Percentiles rank a stretch among this genome's conserved stretches.
phyloP scores from a whole-genome alignment of 106 monocot species.

The Allium fistulosum region DNA sequence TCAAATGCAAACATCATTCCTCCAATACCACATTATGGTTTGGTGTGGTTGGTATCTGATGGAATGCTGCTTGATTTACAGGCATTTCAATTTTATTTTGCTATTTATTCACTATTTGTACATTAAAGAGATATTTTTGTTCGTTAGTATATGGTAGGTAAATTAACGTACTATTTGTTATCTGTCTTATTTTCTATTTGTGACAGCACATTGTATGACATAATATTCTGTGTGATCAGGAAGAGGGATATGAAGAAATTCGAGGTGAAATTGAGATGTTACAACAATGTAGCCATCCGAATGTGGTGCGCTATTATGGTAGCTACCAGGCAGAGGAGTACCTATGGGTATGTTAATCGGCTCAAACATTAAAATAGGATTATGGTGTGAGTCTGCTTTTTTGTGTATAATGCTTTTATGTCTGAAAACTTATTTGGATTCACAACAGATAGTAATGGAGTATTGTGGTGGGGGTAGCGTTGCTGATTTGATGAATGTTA shows the following conservation, averaged over 20 bases:
- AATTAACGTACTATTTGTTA: neutral
- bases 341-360: slow-evolving; percentile 62
- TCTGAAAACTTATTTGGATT: slow-evolving; percentile 3
- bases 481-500: slow-evolving; percentile 89
- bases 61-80: neutral
- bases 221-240: slow-evolving; percentile 40
- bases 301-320: slow-evolving; percentile 95
- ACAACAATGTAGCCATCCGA: slow-evolving; percentile 98
- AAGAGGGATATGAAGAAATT: slow-evolving; percentile 99
- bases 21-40: neutral
- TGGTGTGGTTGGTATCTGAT: neutral
- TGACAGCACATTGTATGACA: slow-evolving; percentile 1
- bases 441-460: slow-evolving; percentile 93
- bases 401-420: neutral
- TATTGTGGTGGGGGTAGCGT: slow-evolving; percentile 99
- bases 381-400: neutral
- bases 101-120: no score
- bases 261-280: slow-evolving; percentile 99
- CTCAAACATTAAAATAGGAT: neutral
- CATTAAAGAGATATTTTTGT: no score
- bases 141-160: neutral
- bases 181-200: neutral
- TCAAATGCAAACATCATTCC: neutral
- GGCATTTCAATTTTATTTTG: neutral
- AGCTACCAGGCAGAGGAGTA: slow-evolving; percentile 99